Evolutionary conservation across 2,329 filamentous ascomycete species (phyloP), one percentile per base, ranked within the genome.

Genomic region (Cordyceps pruinosa): DNA sequence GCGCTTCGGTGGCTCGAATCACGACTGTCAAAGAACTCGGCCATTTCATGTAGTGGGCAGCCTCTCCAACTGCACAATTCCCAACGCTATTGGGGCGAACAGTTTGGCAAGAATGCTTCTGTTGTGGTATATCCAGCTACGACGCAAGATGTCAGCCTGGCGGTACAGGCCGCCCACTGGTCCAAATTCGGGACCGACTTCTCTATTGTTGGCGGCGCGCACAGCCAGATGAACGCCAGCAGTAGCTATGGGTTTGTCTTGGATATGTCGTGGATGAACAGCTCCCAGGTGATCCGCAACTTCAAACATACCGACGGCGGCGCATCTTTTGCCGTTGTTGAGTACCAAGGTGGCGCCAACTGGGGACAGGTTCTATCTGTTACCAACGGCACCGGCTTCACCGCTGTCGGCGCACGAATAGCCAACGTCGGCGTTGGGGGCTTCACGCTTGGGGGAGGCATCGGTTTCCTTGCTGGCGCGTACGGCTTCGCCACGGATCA

Each of bases 401-500:
- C 59, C 8, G 56, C 59, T 1, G 65, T 71, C 1, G 76, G 75
- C 1, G 75, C 73, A 1, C 68, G 76, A 17, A 66, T 69, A 13
- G 64, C 68, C 0, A 66, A 66, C 5, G 73, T 77, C 9, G 75
- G 75, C n/a, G 74, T 78, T 1, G 69, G 72, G 7, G 77, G 77
- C 2, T 67, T 77, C 28, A 61, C 74, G 5, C 70, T 78, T 1
- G 76, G 76, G 5, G 75, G 78, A 25, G 78, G 78, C 8, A 72
- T 80, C 26, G 77, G 75, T 1, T 80, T 73, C 65, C 75, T 78
- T 61, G 71, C 73, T 2, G 70, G 72, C 1, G 68, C 66, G 0
- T 65, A 73, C 37, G 79, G 79, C 6, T 76, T 74, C 63, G 73
- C 70, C 17, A 75, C 73, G 55, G 76, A 79, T 63, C 73, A 70